Evolutionary conservation across 2,329 filamentous ascomycete species (phyloP).

Genomic region (Thermomyces lanuginosus): DNA sequence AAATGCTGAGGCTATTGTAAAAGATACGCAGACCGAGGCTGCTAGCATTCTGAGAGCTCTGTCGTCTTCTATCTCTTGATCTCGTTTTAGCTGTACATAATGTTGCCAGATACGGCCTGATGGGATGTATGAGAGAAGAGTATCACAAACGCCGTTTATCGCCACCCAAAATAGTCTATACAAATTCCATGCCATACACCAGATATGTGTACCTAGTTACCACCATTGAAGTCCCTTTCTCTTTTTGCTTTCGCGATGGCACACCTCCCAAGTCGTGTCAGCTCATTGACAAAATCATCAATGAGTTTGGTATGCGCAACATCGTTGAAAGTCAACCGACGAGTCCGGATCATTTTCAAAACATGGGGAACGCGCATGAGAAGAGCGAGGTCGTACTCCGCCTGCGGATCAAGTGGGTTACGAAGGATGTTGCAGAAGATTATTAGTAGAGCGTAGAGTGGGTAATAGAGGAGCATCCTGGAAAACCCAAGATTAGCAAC

Average conservation of each 20-base stretch:
- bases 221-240: slow-evolving; percentile 11
- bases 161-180: no score
- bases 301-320: slow-evolving; percentile 26
- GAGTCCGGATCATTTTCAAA: slow-evolving; percentile 23
- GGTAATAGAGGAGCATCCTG: slow-evolving; percentile 42
- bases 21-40: slow-evolving; percentile 1
- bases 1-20: slow-evolving; percentile 25
- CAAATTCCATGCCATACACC: no score
- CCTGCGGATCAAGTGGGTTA: slow-evolving; percentile 30
- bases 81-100: no score
- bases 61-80: no score
- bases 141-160: no score
- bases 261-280: slow-evolving; percentile 28
- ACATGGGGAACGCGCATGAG: slow-evolving; percentile 29
- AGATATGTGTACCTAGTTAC: no score
- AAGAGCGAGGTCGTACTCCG: slow-evolving; percentile 32
- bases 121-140: no score
- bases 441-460: slow-evolving; percentile 37
- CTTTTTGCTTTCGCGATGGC: slow-evolving; percentile 28
- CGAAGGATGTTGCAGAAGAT: slow-evolving; percentile 41
- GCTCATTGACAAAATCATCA: slow-evolving; percentile 30
- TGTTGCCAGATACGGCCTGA: no score
- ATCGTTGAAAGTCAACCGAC: slow-evolving; percentile 19
- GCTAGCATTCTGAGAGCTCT: no score
- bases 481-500: neutral